A percentile compares a stretch with the other conserved stretches of the same genome.
phyloP scores from a whole-genome alignment of 768 basidiomycete genomes.

The Neoboletus magnificus region DNA sequence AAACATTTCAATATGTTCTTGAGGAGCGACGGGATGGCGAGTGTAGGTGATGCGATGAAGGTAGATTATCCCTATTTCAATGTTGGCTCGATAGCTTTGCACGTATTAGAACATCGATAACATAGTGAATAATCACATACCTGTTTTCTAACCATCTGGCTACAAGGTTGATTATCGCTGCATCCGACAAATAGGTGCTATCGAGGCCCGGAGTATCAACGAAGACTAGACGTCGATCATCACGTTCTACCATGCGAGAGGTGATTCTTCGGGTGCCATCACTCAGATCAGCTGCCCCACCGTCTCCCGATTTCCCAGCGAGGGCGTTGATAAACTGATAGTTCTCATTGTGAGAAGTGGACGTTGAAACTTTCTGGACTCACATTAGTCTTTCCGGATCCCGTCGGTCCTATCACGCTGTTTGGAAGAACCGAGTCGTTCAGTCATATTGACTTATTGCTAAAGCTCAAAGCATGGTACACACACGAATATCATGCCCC shows the following conservation, averaged over 20 bases:
- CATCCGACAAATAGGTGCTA: background rate
- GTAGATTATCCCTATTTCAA: conserved; percentile 2
- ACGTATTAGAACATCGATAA: background rate
- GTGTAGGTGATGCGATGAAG: conserved; percentile 6
- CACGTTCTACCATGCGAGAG: background rate
- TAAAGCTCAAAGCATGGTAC: background rate
- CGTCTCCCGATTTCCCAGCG: background rate
- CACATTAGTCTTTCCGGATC: conserved; percentile 9
- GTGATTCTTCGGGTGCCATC: background rate
- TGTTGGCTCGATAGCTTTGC: background rate
- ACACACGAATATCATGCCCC: conserved; percentile 3
- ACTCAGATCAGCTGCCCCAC: background rate
- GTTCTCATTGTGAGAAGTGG: background rate
- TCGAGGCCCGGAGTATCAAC: conserved; percentile 10
- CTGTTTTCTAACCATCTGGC: background rate
- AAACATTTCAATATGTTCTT: background rate
- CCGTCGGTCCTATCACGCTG: conserved; percentile 3
- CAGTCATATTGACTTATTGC: background rate
- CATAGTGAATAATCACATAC: background rate
- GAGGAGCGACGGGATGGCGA: background rate
- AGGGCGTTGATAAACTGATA: conserved; percentile 8
- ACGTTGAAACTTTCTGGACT: background rate
- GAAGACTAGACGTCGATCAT: background rate
- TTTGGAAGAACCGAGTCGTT: background rate
- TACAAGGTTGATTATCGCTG: background rate